Base-by-base conservation (phyloP, 495 filamentous ascomycete species). In the Thermochaetoides thermophila region DNA sequence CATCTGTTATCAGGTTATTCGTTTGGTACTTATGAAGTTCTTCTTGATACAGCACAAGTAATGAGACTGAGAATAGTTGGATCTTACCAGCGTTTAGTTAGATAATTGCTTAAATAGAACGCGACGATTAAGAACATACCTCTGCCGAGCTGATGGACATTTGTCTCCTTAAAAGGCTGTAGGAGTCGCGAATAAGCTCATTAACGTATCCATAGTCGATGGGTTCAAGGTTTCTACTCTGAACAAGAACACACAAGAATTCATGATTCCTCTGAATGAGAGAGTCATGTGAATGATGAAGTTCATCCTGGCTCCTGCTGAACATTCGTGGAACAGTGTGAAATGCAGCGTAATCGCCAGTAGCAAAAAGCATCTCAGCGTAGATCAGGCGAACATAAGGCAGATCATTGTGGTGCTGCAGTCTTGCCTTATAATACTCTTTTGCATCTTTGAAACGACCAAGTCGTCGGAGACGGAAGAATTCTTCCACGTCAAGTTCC, bases 391-490 rank as follows among this genome's bases (percentile, higher is more conserved):
- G 12, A 12, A 50, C 17, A 23, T 42, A 47, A 0, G 44, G 46
- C 2, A 13, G 20, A n/a, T 14, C 26, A 16, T 18, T 17, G 17
- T 33, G 19, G 11, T 42, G 21, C 3, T 31, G 31, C 4, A 50
- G 38, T 11, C 20, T 29, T 7, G 13, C 12, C 14, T 14, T 11
- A 15, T 39, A 50, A 13, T 39, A 30, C 13, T 39, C 23, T 17
- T 44, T 36, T 7, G 46, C 46, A 2, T 50, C 33, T 11, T 29
- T 33, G 17, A 47, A 42, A 5, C 35, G 41, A 8, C 46, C 46
- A 4, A 50, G 24, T n/a, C 46, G 37, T 26, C 26, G 35, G 8
- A 50, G 38, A 5, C 43, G 40, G n/a, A 37, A 41, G 17, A 50
- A 42, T 1, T 28, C 40, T 14, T 50, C 46, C 2, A 47, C 23